phyloP scores from a whole-genome alignment of 371 early-diverging fungal genomes.

The Mucor irregularis region DNA sequence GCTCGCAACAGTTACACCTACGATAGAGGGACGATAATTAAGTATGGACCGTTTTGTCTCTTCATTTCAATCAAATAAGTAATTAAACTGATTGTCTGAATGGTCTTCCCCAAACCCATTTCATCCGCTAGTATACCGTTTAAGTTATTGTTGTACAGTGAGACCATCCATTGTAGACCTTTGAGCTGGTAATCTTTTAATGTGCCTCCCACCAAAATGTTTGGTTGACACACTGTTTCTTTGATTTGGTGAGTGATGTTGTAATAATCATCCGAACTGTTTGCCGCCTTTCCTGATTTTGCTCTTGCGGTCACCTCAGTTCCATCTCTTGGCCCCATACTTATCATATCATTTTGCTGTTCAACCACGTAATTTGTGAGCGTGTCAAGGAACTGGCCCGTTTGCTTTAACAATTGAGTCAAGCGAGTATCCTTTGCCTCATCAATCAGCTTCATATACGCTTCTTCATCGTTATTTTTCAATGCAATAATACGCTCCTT shows the following conservation, averaged over 20 bases:
- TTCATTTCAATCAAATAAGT: slow-evolving; percentile 92
- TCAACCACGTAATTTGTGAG: slow-evolving; percentile 72
- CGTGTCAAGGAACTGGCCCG: slow-evolving; percentile 81
- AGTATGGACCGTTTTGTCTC: slow-evolving; percentile 89
- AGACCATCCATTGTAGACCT: slow-evolving; percentile 98
- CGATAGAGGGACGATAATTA: slow-evolving; percentile 95
- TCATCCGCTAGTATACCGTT: slow-evolving; percentile 99
- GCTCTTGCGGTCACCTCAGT: slow-evolving; percentile 45
- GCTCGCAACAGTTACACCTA: slow-evolving; percentile 37
- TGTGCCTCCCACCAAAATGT: slow-evolving; percentile 85
- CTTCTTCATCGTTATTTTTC: slow-evolving; percentile 95
- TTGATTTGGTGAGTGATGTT: slow-evolving; percentile 82
- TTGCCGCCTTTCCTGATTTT: slow-evolving; percentile 48
- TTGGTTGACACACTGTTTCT: slow-evolving; percentile 83
- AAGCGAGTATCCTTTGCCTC: slow-evolving; percentile 96
- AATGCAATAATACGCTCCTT: slow-evolving; percentile 96
- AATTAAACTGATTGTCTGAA: slow-evolving; percentile 98
- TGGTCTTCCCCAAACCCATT: slow-evolving; percentile 98
- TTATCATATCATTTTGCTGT: slow-evolving; percentile 71
- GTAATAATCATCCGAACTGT: slow-evolving; percentile 79
- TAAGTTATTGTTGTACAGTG: slow-evolving; percentile 93
- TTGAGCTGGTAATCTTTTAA: slow-evolving; percentile 98
- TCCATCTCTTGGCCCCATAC: slow-evolving; percentile 9
- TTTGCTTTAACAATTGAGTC: slow-evolving; percentile 87
- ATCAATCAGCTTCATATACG: slow-evolving; percentile 93